Evolutionary conservation across 257 asterid species (phyloP).

Genomic region (Fraxinus pennsylvanica): DNA sequence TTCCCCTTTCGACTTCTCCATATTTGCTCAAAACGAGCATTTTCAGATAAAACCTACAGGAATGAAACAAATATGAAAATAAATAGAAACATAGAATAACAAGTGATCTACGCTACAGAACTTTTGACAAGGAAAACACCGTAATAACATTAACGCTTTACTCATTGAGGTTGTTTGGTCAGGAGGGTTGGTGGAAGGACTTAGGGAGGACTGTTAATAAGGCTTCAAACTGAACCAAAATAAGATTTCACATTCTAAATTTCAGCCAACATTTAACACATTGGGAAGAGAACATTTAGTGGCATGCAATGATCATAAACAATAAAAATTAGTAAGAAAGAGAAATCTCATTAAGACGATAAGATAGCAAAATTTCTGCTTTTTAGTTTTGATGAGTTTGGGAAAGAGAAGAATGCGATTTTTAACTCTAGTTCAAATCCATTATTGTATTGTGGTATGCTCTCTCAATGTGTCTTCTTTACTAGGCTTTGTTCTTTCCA

Average conservation of each 20-base stretch:
- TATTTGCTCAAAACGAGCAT: slow-evolving; percentile 94
- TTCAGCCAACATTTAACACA: too few species aligned
- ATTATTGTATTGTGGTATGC: neutral
- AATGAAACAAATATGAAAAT: neutral
- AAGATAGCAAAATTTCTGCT: neutral
- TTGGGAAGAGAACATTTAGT: neutral
- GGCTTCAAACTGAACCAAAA: neutral
- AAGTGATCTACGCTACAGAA: neutral
- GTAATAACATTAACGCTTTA: slow-evolving; percentile 5
- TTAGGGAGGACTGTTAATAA: neutral
- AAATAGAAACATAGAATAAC: slow-evolving; percentile 1
- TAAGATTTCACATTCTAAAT: neutral
- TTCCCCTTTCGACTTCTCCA: slow-evolving; percentile 83
- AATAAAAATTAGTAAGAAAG: neutral
- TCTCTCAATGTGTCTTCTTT: neutral
- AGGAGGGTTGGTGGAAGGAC: neutral
- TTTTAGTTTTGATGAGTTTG: neutral
- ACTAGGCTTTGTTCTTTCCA: neutral
- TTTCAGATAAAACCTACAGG: slow-evolving; percentile 56
- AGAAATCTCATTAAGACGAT: neutral
- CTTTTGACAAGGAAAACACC: neutral
- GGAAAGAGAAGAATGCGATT: neutral
- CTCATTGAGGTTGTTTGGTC: neutral
- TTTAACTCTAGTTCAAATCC: neutral
- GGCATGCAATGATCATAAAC: neutral